Evolutionary conservation across 179 eudicot species (phyloP).

Genomic region (Beta corolliflora): DNA sequence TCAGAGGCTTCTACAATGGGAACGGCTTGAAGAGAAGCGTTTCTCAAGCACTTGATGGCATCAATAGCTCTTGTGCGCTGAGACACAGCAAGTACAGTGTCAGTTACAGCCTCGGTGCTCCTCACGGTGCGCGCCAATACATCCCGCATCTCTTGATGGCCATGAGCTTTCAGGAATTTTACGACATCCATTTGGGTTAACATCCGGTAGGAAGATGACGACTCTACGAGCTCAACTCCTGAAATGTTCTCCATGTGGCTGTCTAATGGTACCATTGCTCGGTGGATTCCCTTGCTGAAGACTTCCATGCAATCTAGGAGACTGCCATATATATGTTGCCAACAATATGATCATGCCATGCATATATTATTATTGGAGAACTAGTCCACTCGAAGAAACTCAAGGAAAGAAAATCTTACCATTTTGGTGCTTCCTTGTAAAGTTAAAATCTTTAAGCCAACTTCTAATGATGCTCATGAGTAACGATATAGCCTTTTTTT

Average conservation of each 20-base stretch:
- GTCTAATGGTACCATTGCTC: slow-evolving; percentile 84
- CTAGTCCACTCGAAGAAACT: no score
- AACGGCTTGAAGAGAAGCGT: slow-evolving; percentile 67
- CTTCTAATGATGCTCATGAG: no score
- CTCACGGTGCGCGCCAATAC: slow-evolving; percentile 39
- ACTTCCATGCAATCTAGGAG: slow-evolving; percentile 92
- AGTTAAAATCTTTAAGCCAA: no score
- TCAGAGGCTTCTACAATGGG: slow-evolving; percentile 61
- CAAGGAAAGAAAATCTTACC: no score
- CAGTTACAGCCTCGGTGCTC: slow-evolving; percentile 42
- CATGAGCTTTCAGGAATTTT: slow-evolving; percentile 51
- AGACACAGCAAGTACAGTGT: slow-evolving; percentile 59
- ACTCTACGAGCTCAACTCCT: slow-evolving; percentile 76
- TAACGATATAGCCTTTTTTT: no score
- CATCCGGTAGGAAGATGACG: slow-evolving; percentile 74
- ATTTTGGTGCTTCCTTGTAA: no score
- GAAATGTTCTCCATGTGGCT: slow-evolving; percentile 62
- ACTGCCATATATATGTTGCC: slow-evolving; percentile 37
- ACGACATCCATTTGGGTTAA: slow-evolving; percentile 87
- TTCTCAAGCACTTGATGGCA: slow-evolving; percentile 62
- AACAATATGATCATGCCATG: neutral
- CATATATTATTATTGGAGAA: neutral
- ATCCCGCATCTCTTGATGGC: slow-evolving; percentile 36
- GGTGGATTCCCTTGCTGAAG: slow-evolving; percentile 85
- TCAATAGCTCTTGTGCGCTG: slow-evolving; percentile 55